Base-by-base conservation (phyloP, 2,329 filamentous ascomycete species). In the Diaporthe vaccinii region DNA sequence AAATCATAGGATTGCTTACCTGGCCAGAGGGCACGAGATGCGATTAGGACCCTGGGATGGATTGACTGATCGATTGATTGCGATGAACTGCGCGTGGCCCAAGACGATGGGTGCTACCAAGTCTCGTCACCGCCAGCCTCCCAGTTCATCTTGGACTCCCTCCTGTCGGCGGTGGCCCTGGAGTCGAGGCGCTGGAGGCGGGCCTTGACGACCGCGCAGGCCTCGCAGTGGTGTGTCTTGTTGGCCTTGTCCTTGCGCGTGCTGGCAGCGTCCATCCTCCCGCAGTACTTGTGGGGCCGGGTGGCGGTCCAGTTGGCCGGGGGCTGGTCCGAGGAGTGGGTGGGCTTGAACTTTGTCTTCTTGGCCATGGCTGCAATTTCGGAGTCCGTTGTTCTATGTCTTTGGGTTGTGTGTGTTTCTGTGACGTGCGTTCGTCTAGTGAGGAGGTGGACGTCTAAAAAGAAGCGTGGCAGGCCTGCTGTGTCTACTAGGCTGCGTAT, bases 341-440 rank as follows among this genome's bases (percentile, higher is more conserved):
- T 68, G 7, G 57, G 55, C 75, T 80, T 82, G 62, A 81, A 80
- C 59, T 80, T 79, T 6, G 82, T 79, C 71, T 80, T 80, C 57
- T 74, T 80, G 72, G 61, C 69, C 75, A 75, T 76, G 36, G 15
- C 36, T 46, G 58, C n/a, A 5, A 25, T 39, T 12, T 2, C 17
- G 25, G 2, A 20, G 78, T 78, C 31, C 36, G 4, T 20, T 39
- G 36, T 39, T 39, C 17, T 57, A 8, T 57, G 7, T 34, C 7
- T 9, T 41, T 4, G 14, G 8, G 12, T 17, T 12, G 1, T 12
- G 3, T 34, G 3, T 44, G 4, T 31, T 2, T 15, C 2, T 8
- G 41, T 59, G 46, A 2, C 22, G 28, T 6, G 31, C 9, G 17
- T 46, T 28, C 51, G 44, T 39, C 36, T 14, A 39, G 36, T 39